These are phyloP conservation scores for Trichoderma erinaceum DNA, from an alignment of 495 filamentous ascomycete species.

Conservation along the genomic window DNA sequence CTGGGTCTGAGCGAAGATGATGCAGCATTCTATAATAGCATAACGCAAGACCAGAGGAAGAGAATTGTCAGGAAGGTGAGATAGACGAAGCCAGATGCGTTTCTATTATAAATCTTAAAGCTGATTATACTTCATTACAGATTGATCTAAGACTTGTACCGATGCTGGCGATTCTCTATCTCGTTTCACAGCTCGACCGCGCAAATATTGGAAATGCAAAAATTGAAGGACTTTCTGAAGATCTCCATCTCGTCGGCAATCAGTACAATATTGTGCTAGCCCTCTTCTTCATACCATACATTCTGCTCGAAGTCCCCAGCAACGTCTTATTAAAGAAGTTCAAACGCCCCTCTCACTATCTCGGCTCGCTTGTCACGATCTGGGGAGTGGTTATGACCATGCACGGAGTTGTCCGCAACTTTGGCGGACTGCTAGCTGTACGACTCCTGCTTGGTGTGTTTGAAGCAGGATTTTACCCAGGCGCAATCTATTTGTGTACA, in stretches of 20 bases:
- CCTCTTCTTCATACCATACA: conserved; percentile 42
- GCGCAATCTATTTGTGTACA: conserved; percentile 57
- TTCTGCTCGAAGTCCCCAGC: conserved; percentile 48
- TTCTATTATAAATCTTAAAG: too few relatives aligned
- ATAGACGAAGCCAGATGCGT: neutral
- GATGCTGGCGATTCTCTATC: conserved; percentile 41
- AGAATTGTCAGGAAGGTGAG: neutral
- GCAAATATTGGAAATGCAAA: conserved; percentile 38
- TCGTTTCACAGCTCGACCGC: conserved; percentile 30
- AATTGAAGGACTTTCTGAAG: conserved; percentile 51
- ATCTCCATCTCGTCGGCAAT: conserved; percentile 53
- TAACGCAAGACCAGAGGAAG: neutral
- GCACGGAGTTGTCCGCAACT: conserved; percentile 56
- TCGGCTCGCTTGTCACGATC: conserved; percentile 44
- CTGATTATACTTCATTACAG: neutral
- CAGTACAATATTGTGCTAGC: conserved; percentile 66
- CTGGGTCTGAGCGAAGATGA: conserved; percentile 13
- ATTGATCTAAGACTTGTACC: conserved; percentile 37
- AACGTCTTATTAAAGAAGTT: conserved; percentile 71
- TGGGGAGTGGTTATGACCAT: conserved; percentile 67
- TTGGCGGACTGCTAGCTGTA: conserved; percentile 42
- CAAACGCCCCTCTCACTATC: conserved; percentile 30
- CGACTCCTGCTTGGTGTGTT: conserved; percentile 54
- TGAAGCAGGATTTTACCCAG: conserved; percentile 65
- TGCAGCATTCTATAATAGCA: conserved; percentile 1